Conservation (phyloP, 257 asterid species). For the Primulina eburnea region DNA sequence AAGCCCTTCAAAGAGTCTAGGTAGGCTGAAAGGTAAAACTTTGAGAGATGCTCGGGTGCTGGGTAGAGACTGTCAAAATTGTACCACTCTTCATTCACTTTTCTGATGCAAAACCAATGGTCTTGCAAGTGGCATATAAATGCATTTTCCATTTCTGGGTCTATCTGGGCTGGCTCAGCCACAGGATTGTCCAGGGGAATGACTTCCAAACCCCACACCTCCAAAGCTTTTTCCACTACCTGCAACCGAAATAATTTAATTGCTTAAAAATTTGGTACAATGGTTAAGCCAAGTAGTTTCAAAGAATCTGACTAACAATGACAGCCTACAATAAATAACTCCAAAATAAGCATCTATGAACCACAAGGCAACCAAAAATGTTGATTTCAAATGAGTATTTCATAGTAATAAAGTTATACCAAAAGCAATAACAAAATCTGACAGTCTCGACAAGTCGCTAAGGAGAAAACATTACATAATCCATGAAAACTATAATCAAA, state of each 20-base stretch:
- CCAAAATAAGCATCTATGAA: not conserved
- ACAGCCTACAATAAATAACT: not conserved
- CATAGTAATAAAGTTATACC: not conserved
- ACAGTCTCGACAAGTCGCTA: not conserved
- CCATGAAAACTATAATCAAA: not conserved
- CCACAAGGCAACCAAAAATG: not conserved
- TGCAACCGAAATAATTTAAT: constrained; percentile 25
- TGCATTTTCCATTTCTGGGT: constrained; percentile 86
- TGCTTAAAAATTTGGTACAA: not conserved
- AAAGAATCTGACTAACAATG: not conserved
- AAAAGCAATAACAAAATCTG: not conserved
- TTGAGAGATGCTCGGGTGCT: constrained; percentile 93
- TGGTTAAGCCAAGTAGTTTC: not conserved
- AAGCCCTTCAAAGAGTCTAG: constrained; percentile 75
- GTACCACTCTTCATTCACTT: constrained; percentile 88
- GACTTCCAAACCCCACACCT: constrained; percentile 92
- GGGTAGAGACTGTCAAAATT: constrained; percentile 63
- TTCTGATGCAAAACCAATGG: constrained; percentile 96
- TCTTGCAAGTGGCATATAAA: constrained; percentile 85
- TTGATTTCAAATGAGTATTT: not conserved
- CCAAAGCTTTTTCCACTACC: constrained; percentile 90
- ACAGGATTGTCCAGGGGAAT: constrained; percentile 90
- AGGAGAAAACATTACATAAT: not conserved
- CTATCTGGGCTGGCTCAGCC: constrained; percentile 88
- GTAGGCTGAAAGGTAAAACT: constrained; percentile 93